Base-by-base conservation (phyloP, 768 basidiomycete species). In the Arthromyces matolae region DNA sequence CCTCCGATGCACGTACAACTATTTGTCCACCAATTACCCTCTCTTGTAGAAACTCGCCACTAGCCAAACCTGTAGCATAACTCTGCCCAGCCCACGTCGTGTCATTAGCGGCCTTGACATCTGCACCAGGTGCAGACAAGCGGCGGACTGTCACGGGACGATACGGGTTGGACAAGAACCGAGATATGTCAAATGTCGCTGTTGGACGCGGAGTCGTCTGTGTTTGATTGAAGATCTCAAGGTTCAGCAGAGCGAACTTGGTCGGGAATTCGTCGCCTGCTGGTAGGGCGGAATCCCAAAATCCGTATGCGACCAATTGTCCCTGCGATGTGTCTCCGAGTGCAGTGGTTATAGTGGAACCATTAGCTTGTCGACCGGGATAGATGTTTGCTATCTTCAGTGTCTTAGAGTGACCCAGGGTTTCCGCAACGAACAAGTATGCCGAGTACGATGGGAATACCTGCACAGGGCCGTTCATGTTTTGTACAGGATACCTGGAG, bases 361-460 rank as follows among this genome's bases (percentile, higher is more conserved):
- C 77, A 46, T 80, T 78, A 22, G 61, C 56, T 55, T 79, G 76
- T 52, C 76, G 63, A 10, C 76, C 77, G 3, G 76, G 78, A 50
- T 71, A 80, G 10, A 80, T 63, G 54, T 78, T 79, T 22, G 75
- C 62, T 10, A 77, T 71, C 27, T 63, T 70, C 9, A 75, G 61
- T 8, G 70, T 64, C 23, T 64, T 71, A 3, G 77, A 79, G 24
- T 59, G 58, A 1, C 71, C 75, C 16, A 79, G 64, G 2, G 76
- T 63, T 51, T 80, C 78, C 12, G 72, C 60, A 44, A 79, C 62
- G 51, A 78, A 78, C 9, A 79, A 60, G 47, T 78, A 77, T n/a
- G 77, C 66, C 4, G 68, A 70, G 45, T 79, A 79, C n/a, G 75
- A 68, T 1, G 77, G 78, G 61, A 79, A 76, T 5, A 78, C 77